Conservation (phyloP, 345 rosid genomes). For the Aegle marmelos region DNA sequence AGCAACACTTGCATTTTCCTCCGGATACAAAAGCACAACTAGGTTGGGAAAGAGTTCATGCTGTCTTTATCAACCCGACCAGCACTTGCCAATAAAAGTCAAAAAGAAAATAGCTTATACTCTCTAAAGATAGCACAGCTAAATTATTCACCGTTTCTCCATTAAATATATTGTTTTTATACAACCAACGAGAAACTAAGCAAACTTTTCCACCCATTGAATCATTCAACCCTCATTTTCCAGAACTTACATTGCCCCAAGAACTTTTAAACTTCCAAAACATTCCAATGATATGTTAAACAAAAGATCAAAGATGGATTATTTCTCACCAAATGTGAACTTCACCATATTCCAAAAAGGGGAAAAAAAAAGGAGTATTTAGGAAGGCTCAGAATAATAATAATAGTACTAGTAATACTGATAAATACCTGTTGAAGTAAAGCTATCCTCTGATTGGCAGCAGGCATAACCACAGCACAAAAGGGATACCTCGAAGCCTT, state of each 20-base stretch:
- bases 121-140: neutral
- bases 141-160: neutral
- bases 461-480: constrained; percentile 97
- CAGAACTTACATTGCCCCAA: neutral
- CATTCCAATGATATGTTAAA: neutral
- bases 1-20: neutral
- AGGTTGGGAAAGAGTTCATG: neutral
- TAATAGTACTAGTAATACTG: no score
- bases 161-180: neutral
- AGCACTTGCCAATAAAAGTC: neutral
- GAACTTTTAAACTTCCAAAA: neutral
- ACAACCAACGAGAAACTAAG: neutral
- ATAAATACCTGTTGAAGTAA: constrained; percentile 81
- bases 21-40: neutral
- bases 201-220: neutral
- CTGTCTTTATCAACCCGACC: neutral
- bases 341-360: neutral
- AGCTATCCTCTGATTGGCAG: constrained; percentile 90
- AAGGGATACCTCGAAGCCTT: constrained; percentile 94
- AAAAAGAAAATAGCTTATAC: neutral
- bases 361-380: neutral
- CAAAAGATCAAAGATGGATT: neutral
- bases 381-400: neutral
- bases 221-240: neutral
- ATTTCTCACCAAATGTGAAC: neutral